These are phyloP conservation scores for Saccharomycopsis lassenensis DNA, from an alignment of 805 yeast genomes.

Conservation along the genomic window DNA sequence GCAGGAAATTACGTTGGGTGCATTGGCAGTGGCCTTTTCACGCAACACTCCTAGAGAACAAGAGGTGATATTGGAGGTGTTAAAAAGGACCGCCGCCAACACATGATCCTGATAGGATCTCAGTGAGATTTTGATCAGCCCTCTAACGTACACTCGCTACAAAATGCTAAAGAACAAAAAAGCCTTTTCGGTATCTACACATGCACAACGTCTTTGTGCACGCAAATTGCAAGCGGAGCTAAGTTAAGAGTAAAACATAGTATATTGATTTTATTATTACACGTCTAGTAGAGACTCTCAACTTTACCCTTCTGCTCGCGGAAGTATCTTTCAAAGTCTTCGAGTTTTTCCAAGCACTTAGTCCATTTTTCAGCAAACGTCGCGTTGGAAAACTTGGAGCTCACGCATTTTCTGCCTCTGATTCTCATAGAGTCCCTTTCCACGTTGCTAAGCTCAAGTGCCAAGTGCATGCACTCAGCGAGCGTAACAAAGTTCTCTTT, in stretches of 20 bases:
- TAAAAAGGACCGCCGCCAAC: too few species aligned
- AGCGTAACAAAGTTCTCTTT: slow-evolving; percentile 26
- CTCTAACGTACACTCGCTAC: too few species aligned
- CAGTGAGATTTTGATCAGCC: too few species aligned
- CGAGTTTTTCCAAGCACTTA: slow-evolving; percentile 18
- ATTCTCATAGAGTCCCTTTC: slow-evolving; percentile 33
- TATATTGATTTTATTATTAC: background rate
- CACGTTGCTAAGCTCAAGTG: slow-evolving; percentile 28
- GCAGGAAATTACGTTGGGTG: background rate
- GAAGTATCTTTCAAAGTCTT: slow-evolving; percentile 4
- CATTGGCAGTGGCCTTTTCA: background rate
- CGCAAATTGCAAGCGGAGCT: too few species aligned
- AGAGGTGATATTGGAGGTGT: background rate
- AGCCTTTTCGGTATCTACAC: too few species aligned
- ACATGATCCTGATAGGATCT: too few species aligned
- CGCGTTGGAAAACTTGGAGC: slow-evolving; percentile 49
- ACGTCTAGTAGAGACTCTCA: slow-evolving; percentile 9
- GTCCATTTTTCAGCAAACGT: slow-evolving; percentile 48
- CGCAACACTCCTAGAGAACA: slow-evolving; percentile 1
- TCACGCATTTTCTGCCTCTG: slow-evolving; percentile 35
- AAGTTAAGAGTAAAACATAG: background rate
- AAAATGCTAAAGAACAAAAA: too few species aligned
- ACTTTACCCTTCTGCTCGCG: slow-evolving; percentile 11
- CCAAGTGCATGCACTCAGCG: slow-evolving; percentile 39
- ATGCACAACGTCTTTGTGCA: too few species aligned